Base-by-base conservation (phyloP, 495 filamentous ascomycete genomes). In the Talaromyces ruber region DNA sequence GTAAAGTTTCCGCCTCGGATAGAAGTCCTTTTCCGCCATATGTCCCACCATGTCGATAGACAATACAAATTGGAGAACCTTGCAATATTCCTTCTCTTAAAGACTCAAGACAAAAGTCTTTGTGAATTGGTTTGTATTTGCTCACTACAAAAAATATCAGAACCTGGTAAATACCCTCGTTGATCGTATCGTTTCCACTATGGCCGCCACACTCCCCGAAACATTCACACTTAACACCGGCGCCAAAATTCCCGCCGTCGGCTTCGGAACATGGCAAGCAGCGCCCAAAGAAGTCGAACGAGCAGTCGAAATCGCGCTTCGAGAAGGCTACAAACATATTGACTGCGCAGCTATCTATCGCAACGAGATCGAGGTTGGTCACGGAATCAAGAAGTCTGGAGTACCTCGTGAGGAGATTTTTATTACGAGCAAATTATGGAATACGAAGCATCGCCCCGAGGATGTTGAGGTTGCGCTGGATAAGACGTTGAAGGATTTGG, bases 281-380 rank as follows among this genome's bases (percentile, higher is more conserved):
- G 65, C 59, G 18, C 61, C 63, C 18, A 62, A 58, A 16, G 59
- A 65, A 53, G 66, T 83, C 22, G 70, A 87, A 58, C 77, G 84
- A 21, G 71, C 75, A 25, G 77, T 86, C 7, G 74, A 86, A 28
- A 81, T 73, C 28, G 88, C 89, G 4, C 80, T 92, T 64, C 81
- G 81, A 53, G 70, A 78, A 26, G 88, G 87, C 14, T 92, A 87
- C 70, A 72, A 75, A 61, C 88, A 92, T 65, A 76, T 91, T 14
- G 90, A 93, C 72, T 84, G 85, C 12, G 90, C 90, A 22, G 83
- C 91, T 83, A 84, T 81, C 9, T 92, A 93, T 74, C 81, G 82
- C 67, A 92, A 89, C 58, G 90, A 92, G 67, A 62, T 70, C 18
- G 88, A 91, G 65, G 77, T 90, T 29, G 89, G 90, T 47, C 66